These are phyloP conservation scores for Verticillium klebahnii DNA, from an alignment of 2,329 filamentous ascomycete species.

Conservation along the genomic window DNA sequence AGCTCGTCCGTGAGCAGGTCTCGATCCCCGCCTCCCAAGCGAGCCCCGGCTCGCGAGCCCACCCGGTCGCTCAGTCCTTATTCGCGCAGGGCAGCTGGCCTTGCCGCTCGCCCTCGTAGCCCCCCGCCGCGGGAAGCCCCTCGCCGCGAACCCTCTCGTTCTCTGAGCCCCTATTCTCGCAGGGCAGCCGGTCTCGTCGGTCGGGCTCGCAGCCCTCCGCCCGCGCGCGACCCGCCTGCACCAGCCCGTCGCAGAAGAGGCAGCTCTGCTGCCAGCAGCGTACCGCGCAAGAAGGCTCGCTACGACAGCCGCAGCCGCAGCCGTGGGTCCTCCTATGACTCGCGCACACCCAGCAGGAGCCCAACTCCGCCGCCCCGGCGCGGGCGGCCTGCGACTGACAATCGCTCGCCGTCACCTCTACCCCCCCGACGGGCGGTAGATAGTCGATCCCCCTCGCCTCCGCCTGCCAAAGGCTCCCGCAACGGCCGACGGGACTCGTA, in stretches of 20 bases:
- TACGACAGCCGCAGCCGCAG: slow-evolving; percentile 8
- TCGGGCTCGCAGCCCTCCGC: slow-evolving; percentile 9
- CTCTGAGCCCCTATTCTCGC: slow-evolving; percentile 16
- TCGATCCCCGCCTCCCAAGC: slow-evolving; percentile 18
- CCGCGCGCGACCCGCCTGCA: slow-evolving; percentile 21
- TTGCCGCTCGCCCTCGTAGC: slow-evolving; percentile 13
- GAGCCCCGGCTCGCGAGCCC: not conserved
- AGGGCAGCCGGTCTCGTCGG: slow-evolving; percentile 14
- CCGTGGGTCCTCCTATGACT: slow-evolving; percentile 5
- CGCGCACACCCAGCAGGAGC: slow-evolving; percentile 9
- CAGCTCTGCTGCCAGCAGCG: slow-evolving; percentile 28
- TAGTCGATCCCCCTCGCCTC: slow-evolving; percentile 13
- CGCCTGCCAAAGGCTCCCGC: slow-evolving; percentile 13
- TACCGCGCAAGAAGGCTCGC: slow-evolving; percentile 17
- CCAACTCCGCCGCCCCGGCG: slow-evolving; percentile 10
- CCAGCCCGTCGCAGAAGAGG: slow-evolving; percentile 21
- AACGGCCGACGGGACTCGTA: slow-evolving; percentile 14
- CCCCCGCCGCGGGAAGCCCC: slow-evolving; percentile 5
- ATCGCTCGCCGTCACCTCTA: slow-evolving; percentile 18
- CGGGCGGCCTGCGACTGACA: slow-evolving; percentile 6
- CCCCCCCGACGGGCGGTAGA: not conserved
- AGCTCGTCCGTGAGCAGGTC: slow-evolving; percentile 21
- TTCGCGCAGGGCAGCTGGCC: slow-evolving; percentile 16
- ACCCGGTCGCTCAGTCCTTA: slow-evolving; percentile 14
- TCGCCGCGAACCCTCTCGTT: slow-evolving; percentile 3